Conservation (phyloP, 2,329 filamentous ascomycete genomes). For the Oidium heveae region DNA sequence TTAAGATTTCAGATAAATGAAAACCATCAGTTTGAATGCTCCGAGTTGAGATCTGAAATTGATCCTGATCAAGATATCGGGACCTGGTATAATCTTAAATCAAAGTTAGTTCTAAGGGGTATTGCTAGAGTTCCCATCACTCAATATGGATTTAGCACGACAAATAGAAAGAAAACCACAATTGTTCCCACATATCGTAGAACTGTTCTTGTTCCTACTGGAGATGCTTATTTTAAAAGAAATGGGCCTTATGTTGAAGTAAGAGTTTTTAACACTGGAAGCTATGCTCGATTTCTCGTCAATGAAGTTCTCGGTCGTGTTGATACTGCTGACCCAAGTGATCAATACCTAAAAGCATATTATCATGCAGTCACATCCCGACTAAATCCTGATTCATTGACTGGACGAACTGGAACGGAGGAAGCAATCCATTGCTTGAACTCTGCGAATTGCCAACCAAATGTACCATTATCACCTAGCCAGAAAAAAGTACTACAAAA, state of each 20-base stretch:
- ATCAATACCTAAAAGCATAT: slow-evolving; percentile 3
- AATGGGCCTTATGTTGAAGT: slow-evolving; percentile 20
- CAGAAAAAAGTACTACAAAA: neutral
- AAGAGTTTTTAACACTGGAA: slow-evolving; percentile 12
- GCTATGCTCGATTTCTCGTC: slow-evolving; percentile 25
- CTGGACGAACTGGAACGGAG: slow-evolving; percentile 31
- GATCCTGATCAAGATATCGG: slow-evolving; percentile 32
- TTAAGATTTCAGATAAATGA: slow-evolving; percentile 26
- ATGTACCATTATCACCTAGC: slow-evolving; percentile 4
- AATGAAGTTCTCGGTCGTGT: slow-evolving; percentile 28
- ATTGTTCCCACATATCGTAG: neutral
- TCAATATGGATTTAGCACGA: neutral
- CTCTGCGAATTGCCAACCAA: slow-evolving; percentile 20
- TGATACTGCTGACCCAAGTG: slow-evolving; percentile 16
- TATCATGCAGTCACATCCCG: slow-evolving; percentile 3
- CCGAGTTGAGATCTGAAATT: slow-evolving; percentile 24
- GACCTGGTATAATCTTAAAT: slow-evolving; percentile 30
- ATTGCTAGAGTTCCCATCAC: slow-evolving; percentile 10
- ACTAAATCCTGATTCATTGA: slow-evolving; percentile 29
- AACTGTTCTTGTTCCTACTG: slow-evolving; percentile 25
- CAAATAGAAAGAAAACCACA: neutral
- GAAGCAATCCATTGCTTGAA: slow-evolving; percentile 26
- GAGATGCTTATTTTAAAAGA: slow-evolving; percentile 13
- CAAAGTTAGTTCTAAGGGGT: slow-evolving; percentile 31
- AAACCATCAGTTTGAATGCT: slow-evolving; percentile 18